Evolutionary conservation across 2,329 filamentous ascomycete genomes (phyloP).

Genomic region (Neonectria neomacrospora): DNA sequence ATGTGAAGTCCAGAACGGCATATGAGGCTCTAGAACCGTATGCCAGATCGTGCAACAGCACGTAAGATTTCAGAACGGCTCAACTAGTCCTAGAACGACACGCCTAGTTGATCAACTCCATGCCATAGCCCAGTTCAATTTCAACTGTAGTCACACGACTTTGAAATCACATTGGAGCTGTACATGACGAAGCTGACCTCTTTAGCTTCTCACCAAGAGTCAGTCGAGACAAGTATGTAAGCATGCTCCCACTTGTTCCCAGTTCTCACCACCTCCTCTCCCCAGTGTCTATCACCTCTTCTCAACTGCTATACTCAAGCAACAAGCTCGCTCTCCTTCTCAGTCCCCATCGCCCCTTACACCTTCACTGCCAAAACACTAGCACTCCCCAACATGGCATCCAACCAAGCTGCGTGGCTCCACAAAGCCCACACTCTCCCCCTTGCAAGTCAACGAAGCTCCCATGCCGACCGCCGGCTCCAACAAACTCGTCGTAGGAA

Average conservation of each 20-base stretch:
- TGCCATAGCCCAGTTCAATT: neutral
- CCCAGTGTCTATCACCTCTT: neutral
- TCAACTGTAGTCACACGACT: neutral
- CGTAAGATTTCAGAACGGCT: neutral
- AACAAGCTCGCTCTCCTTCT: neutral
- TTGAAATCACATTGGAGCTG: neutral
- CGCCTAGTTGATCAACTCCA: neutral
- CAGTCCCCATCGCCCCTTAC: neutral
- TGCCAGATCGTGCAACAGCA: neutral
- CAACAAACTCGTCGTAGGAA: slow-evolving; percentile 38
- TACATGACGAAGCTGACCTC: neutral
- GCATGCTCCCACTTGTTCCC: neutral
- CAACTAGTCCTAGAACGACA: neutral
- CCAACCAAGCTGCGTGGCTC: slow-evolving; percentile 44
- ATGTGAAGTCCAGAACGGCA: no score
- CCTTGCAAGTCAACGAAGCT: slow-evolving; percentile 40
- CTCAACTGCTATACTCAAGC: no score
- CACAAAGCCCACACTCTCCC: slow-evolving; percentile 31
- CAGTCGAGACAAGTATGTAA: neutral
- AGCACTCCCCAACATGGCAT: slow-evolving; percentile 27
- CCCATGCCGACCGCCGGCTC: slow-evolving; percentile 35
- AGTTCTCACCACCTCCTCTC: no score
- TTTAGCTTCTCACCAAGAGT: no score
- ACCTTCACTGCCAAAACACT: no score
- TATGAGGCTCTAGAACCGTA: neutral